A percentile compares a stretch with the other conserved stretches of the same genome.
phyloP scores from a whole-genome alignment of 257 asterid genomes.

The Nicotiana noctiflora region DNA sequence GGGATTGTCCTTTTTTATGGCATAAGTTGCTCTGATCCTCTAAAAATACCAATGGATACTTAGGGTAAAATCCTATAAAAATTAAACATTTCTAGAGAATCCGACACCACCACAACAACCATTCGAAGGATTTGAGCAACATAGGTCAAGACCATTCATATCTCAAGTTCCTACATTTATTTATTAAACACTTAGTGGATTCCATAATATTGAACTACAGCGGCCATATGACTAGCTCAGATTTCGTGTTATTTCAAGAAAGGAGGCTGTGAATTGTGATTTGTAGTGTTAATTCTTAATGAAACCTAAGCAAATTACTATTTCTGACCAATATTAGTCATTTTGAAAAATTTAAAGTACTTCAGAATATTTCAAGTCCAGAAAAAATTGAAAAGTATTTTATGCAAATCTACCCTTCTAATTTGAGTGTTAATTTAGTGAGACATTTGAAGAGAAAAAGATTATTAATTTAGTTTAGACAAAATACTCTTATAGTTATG shows the following conservation, averaged over 20 bases:
- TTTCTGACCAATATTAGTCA: not conserved
- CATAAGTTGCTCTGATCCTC: not conserved
- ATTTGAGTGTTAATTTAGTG: too few relatives aligned
- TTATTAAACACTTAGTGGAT: too few relatives aligned
- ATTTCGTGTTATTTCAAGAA: not conserved
- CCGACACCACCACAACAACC: accelerated
- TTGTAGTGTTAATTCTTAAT: not conserved
- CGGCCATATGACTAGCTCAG: not conserved
- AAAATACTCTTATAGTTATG: too few relatives aligned
- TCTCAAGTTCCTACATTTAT: too few relatives aligned
- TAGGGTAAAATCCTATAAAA: accelerated
- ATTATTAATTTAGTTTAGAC: too few relatives aligned
- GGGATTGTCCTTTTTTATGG: not conserved
- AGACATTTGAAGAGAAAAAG: too few relatives aligned
- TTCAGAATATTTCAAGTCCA: not conserved
- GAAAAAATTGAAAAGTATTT: too few relatives aligned
- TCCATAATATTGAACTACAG: not conserved
- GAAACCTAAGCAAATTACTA: not conserved
- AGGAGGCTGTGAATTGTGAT: not conserved
- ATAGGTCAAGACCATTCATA: not conserved
- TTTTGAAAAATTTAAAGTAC: not conserved
- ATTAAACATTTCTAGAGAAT: not conserved
- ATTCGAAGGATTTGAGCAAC: not conserved
- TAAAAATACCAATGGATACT: not conserved
- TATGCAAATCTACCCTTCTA: too few relatives aligned